phyloP scores from a whole-genome alignment of 805 yeast species.

The Saturnispora serradocipensis region DNA sequence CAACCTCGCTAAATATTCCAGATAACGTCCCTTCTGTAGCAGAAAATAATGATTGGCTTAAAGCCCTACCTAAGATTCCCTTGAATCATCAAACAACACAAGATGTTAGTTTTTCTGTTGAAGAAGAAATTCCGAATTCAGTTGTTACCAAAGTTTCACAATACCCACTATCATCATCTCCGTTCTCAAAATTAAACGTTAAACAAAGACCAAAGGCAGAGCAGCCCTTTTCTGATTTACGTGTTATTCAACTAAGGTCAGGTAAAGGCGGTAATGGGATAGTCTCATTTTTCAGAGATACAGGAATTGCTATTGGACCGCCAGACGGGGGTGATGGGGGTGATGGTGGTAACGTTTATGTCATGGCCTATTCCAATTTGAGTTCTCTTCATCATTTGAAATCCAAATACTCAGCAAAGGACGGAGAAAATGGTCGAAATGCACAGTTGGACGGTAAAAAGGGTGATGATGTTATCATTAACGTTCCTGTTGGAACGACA shows the following conservation, averaged over 20 bases:
- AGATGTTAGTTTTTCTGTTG: constrained; percentile 14
- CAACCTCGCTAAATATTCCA: neutral
- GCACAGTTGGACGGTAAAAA: constrained; percentile 79
- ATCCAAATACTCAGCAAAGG: constrained; percentile 59
- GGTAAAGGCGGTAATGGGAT: constrained; percentile 89
- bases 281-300: constrained; percentile 79
- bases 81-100: constrained; percentile 13
- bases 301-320: constrained; percentile 80
- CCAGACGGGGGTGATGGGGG: constrained; percentile 99
- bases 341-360: constrained; percentile 76
- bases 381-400: constrained; percentile 63
- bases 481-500: constrained; percentile 88
- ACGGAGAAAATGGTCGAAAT: constrained; percentile 64
- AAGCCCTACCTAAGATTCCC: constrained; percentile 1
- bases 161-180: constrained; percentile 30
- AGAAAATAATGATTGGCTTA: constrained; percentile 28
- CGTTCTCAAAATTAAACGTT: constrained; percentile 28
- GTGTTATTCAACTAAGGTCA: constrained; percentile 54
- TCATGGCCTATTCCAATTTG: constrained; percentile 68
- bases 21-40: constrained; percentile 29
- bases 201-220: constrained; percentile 37
- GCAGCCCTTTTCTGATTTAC: constrained; percentile 51
- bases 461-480: constrained; percentile 71
- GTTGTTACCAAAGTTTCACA: constrained; percentile 26
- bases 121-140: constrained; percentile 15